A percentile compares a stretch with the other conserved stretches of the same genome.
Conservation (phyloP, 805 yeast species). For the Suhomyces tanzawaensis region DNA sequence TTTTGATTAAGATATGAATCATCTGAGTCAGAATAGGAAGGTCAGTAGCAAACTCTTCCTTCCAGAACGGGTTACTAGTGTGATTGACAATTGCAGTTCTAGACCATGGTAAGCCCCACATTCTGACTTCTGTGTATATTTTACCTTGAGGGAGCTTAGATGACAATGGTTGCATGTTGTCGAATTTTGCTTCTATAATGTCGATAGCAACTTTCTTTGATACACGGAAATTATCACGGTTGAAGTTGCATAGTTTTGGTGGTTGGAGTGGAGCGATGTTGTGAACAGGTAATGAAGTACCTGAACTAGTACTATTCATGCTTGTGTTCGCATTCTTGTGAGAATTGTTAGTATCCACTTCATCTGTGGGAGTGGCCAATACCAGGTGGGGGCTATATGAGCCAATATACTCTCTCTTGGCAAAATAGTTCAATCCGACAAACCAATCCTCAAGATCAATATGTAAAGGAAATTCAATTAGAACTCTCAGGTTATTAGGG, state of each 20-base stretch:
- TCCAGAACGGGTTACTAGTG: conserved; percentile 68
- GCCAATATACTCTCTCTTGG: conserved; percentile 56
- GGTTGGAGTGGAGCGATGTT: background rate
- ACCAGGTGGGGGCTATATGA: conserved; percentile 11
- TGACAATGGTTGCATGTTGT: conserved; percentile 13
- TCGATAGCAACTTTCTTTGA: conserved; percentile 54
- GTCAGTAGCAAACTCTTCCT: conserved; percentile 68
- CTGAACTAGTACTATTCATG: background rate
- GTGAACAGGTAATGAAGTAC: conserved; percentile 2
- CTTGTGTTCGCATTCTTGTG: conserved; percentile 2
- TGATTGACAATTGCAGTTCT: conserved; percentile 64
- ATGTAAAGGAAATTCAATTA: conserved; percentile 62
- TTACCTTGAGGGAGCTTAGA: conserved; percentile 19
- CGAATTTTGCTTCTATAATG: conserved; percentile 63
- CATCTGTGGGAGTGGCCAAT: background rate
- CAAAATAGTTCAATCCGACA: conserved; percentile 62
- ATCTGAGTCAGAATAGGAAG: conserved; percentile 54
- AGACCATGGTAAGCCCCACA: conserved; percentile 77
- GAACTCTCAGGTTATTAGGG: conserved; percentile 39
- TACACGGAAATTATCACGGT: conserved; percentile 40
- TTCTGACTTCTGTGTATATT: conserved; percentile 65
- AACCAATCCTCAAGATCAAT: conserved; percentile 77
- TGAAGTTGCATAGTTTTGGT: conserved; percentile 15
- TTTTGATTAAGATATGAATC: conserved; percentile 49
- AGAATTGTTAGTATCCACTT: background rate